phyloP scores from a whole-genome alignment of 208 protist genomes.

The Crithidia expoeki region DNA sequence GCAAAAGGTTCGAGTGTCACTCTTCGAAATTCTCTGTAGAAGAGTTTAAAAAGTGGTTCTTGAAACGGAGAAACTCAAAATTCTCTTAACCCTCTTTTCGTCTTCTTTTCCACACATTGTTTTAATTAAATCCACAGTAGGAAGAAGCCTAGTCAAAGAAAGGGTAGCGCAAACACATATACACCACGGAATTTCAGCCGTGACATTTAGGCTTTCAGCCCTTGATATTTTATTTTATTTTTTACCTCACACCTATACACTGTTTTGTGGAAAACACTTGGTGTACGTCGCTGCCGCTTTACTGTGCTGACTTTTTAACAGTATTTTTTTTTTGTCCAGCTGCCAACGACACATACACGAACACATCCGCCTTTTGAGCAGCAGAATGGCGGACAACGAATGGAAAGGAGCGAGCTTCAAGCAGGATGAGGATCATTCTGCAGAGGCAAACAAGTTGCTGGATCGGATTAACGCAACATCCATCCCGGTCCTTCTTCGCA shows the following conservation, averaged over 20 bases:
- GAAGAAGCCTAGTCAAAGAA: neutral
- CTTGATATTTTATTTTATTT: neutral
- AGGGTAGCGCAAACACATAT: no score
- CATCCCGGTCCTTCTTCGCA: conserved; percentile 74
- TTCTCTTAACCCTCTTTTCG: neutral
- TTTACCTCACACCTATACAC: neutral
- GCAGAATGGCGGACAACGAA: conserved; percentile 64
- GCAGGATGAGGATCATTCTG: conserved; percentile 85
- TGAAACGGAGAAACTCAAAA: no score
- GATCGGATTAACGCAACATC: conserved; percentile 79
- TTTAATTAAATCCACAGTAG: neutral
- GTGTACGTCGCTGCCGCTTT: neutral
- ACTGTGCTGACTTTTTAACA: neutral
- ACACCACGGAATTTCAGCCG: no score
- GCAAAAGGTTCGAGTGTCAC: no score
- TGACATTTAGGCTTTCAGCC: no score
- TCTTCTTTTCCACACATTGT: neutral
- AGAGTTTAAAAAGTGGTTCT: no score
- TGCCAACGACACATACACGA: conserved; percentile 10
- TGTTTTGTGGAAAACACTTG: neutral
- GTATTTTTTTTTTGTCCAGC: neutral
- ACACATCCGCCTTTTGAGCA: neutral
- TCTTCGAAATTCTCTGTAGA: no score
- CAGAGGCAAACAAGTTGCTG: conserved; percentile 61
- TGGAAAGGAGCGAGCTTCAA: conserved; percentile 91